Evolutionary conservation across 345 rosid genomes (phyloP), one percentile per base, ranked within the genome.

Genomic region (Salix viminalis): DNA sequence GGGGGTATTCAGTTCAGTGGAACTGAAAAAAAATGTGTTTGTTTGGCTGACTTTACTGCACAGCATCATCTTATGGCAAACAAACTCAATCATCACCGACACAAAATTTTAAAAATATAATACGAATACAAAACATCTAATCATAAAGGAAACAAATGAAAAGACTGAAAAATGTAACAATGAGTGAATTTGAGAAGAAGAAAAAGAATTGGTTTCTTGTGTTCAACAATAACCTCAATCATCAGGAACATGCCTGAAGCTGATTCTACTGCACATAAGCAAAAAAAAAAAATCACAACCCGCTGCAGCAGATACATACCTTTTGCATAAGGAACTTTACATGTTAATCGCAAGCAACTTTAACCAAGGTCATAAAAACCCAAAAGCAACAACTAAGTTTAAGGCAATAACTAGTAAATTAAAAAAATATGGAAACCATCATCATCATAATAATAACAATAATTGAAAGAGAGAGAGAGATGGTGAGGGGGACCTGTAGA

Each of bases 401-500:
- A 10, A 58, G 28, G 28, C 26, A 58, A 10, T 4, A 23, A 23
- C 26, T 23, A 23, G 50, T 46, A 3, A 4, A 12, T 13, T 46
- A 12, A 3, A 46, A 46, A 58, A 58, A n/a, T 2, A 4, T 34
- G 21, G 44, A 66, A 37, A 66, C n/a, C 39, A 11, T 14, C 70
- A 58, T 58, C 64, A 58, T 58, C 2, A 65, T 10, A 9, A 56
- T 5, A 32, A 14, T 11, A 8, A 69, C 10, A 7, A 37, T n/a
- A 71, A 75, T 2, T 6, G 60, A 16, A 72, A 71, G 26, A 36
- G 6, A 52, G 10, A 30, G 34, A 32, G 34, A 44, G 26, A 21
- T 14, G 28, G 23, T 21, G 46, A 34, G 23, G 28, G 39, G 6
- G 46, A 96, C 98, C 99, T 92, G 80, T 96, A 96, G 66, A 96